Conservation (phyloP, 805 yeast genomes). For the Candida vaughaniae region DNA sequence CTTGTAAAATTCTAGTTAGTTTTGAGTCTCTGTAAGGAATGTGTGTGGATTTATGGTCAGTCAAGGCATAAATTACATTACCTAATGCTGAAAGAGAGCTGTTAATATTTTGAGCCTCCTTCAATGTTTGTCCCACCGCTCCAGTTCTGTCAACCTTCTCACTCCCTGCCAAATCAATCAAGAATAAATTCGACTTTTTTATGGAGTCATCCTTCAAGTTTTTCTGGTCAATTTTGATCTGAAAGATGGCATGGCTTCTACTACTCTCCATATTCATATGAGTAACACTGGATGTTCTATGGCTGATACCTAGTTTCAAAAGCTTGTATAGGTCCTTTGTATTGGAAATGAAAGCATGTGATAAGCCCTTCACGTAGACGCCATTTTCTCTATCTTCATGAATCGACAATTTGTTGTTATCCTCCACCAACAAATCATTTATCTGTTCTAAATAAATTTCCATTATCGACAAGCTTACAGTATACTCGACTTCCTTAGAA, state of each 20-base stretch:
- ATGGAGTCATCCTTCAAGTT: slow-evolving; percentile 52
- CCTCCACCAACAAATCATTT: slow-evolving; percentile 60
- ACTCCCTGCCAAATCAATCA: slow-evolving; percentile 87
- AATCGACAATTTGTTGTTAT: slow-evolving; percentile 41
- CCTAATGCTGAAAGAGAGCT: slow-evolving; percentile 76
- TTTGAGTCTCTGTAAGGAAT: slow-evolving; percentile 87
- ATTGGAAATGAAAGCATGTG: slow-evolving; percentile 57
- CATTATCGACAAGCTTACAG: slow-evolving; percentile 69
- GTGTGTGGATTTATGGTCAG: slow-evolving; percentile 67
- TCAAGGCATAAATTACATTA: slow-evolving; percentile 74
- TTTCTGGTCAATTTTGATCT: slow-evolving; percentile 64
- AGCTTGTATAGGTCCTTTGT: slow-evolving; percentile 57
- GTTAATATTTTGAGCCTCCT: slow-evolving; percentile 84
- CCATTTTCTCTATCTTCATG: slow-evolving; percentile 67
- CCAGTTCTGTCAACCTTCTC: slow-evolving; percentile 79
- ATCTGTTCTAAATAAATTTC: slow-evolving; percentile 82
- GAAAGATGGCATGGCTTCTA: slow-evolving; percentile 78
- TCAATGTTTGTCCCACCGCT: slow-evolving; percentile 66
- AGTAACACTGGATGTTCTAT: slow-evolving; percentile 60
- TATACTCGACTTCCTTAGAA: slow-evolving; percentile 54
- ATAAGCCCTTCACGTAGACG: slow-evolving; percentile 68
- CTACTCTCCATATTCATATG: slow-evolving; percentile 73
- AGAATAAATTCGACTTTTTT: slow-evolving; percentile 61
- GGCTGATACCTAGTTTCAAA: slow-evolving; percentile 56
- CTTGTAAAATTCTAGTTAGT: slow-evolving; percentile 70